Evolutionary conservation across 2,329 filamentous ascomycete genomes (phyloP), one percentile per base, ranked within the genome.

Genomic region (Colletotrichum chlorophyti): DNA sequence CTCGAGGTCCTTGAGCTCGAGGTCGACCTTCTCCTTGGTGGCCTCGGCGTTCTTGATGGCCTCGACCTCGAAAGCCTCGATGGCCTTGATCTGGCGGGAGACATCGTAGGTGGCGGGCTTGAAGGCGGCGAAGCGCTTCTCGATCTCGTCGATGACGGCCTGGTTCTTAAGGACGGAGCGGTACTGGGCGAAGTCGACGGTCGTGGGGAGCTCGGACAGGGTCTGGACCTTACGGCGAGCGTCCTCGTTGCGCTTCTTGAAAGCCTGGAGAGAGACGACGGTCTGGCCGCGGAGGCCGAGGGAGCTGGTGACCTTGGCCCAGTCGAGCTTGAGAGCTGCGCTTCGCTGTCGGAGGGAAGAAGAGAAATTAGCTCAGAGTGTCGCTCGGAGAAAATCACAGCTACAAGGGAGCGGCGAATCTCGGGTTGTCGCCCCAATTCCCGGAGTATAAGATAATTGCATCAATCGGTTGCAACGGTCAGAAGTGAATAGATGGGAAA

Each of bases 231-330:
- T 94, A 83, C 95, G 94, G 80, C 94, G 93, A 74, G 92, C 94
- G 76, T 97, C 93, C 76, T 99, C 95, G 85, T 98, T 97, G 82
- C 95, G 93, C 88, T 97, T 95, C 88, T 99, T 99, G 90, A 99
- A 99, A 66, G 91, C 86, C 77, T 94, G 90, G 63, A 99, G 92
- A 63, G 94, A 90, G 71, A 89, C 81, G 68, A 91, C 93, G 68
- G 95, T 99, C 83, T 93, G 91, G 77, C 95, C 95, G 78, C 91
- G 91, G 78, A 99, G 92, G 77, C 94, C 94, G 72, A 99, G 93
- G 74, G 94, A 96, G 80, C 86, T 87, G 80, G 90, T 90, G 74
- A 99, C 87, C 83, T 96, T 95, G 82, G 87, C 87, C 95, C 95
- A 99, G 89, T 99, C 95, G 85, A 99, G 87, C 88, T 98, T 99